Conservation (phyloP, 192 early-diverging fungal genomes). For the Podila epigama region DNA sequence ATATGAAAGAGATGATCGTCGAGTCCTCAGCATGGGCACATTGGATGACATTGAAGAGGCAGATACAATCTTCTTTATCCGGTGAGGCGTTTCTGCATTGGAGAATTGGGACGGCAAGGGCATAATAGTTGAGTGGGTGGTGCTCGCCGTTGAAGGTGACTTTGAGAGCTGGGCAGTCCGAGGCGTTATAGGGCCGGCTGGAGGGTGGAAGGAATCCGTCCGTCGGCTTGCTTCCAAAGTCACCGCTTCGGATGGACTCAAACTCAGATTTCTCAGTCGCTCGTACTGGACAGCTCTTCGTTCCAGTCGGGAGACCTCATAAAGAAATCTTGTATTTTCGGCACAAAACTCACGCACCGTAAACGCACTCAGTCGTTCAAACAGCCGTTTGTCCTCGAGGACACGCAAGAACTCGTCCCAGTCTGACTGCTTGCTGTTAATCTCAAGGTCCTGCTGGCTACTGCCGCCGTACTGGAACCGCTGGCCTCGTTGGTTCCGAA, state of each 20-base stretch:
- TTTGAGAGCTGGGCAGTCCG: background rate
- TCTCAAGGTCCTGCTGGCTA: background rate
- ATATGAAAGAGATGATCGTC: constrained; percentile 14
- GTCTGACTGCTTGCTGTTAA: constrained; percentile 19
- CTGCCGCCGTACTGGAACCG: constrained; percentile 3
- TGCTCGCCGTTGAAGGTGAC: constrained; percentile 6
- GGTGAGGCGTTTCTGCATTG: background rate
- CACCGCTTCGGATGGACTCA: background rate
- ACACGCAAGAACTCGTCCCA: constrained; percentile 35
- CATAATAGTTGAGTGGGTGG: constrained; percentile 8
- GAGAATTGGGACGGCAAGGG: constrained; percentile 29
- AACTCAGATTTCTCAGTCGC: constrained; percentile 18
- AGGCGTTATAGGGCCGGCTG: no score
- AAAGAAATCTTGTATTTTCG: constrained; percentile 40
- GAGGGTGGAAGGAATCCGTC: background rate
- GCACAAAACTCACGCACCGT: constrained; percentile 47
- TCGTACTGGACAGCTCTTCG: constrained; percentile 36
- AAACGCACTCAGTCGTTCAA: constrained; percentile 32
- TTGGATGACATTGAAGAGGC: constrained; percentile 31
- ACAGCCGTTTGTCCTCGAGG: constrained; percentile 22
- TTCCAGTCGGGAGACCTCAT: constrained; percentile 37
- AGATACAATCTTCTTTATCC: constrained; percentile 44
- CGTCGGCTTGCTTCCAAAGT: background rate
- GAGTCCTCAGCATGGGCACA: constrained; percentile 20
- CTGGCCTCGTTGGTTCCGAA: constrained; percentile 8